Conservation (phyloP, 1,139 yeast species). For the Yamadazyma blattariae region DNA sequence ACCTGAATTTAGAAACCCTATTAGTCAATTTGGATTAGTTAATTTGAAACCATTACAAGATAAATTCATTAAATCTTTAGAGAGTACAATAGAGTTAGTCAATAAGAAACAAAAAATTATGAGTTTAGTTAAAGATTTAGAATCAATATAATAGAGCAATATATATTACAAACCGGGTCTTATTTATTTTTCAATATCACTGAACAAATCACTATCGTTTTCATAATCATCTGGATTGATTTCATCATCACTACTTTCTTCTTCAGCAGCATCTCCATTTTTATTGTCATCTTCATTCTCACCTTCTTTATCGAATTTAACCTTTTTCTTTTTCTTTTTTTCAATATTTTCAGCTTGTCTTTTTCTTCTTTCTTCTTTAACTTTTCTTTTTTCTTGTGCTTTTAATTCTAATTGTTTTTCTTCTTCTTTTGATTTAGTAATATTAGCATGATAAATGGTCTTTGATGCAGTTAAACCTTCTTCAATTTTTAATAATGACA, state of each 20-base stretch:
- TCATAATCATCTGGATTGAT: conserved; percentile 46
- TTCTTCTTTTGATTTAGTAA: conserved; percentile 63
- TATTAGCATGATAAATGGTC: conserved; percentile 74
- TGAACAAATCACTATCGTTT: conserved; percentile 47
- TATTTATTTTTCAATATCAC: conserved; percentile 34
- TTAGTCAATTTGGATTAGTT: conserved; percentile 49
- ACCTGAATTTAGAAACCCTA: conserved; percentile 27
- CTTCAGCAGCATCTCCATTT: conserved; percentile 30
- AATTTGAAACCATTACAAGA: conserved; percentile 41
- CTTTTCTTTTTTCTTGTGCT: conserved; percentile 59
- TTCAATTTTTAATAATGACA: conserved; percentile 81
- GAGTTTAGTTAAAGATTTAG: background rate
- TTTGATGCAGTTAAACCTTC: conserved; percentile 74
- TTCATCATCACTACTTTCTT: conserved; percentile 17
- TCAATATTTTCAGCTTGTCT: conserved; percentile 79
- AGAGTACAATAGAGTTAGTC: conserved; percentile 22
- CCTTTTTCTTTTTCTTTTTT: conserved; percentile 66
- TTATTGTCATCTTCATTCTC: conserved; percentile 11
- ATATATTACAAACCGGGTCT: too few relatives aligned
- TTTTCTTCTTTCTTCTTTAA: conserved; percentile 71
- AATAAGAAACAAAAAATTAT: conserved; percentile 12
- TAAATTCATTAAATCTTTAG: conserved; percentile 30
- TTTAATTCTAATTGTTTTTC: conserved; percentile 58
- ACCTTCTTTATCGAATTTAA: conserved; percentile 23
- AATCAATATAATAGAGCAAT: background rate